These are phyloP conservation scores for Vinca major DNA, from an alignment of 305 asterid genomes.

Conservation along the genomic window DNA sequence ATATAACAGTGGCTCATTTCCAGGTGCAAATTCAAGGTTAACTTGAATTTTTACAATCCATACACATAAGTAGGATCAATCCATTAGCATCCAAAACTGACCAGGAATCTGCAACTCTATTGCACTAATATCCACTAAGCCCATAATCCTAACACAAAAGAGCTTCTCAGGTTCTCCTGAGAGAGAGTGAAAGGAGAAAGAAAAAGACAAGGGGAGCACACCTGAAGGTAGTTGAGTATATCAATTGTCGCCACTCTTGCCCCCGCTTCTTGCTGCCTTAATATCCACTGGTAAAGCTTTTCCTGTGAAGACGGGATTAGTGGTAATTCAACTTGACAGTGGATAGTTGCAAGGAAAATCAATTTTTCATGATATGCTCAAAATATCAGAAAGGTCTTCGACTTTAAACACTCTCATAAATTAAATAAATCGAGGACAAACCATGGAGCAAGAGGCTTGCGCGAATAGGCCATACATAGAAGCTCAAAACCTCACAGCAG, in stretches of 20 bases:
- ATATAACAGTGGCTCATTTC: not conserved
- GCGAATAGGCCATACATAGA: not conserved
- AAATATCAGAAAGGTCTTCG: not conserved
- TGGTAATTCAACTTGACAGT: not conserved
- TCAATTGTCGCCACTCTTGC: conserved; percentile 60
- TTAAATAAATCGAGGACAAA: not conserved
- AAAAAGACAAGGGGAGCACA: conserved; percentile 12
- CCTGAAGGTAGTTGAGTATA: conserved; percentile 64
- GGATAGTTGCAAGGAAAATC: not conserved
- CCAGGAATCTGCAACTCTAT: not conserved
- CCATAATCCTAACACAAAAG: not conserved
- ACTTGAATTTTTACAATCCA: not conserved
- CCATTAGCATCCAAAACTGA: not conserved
- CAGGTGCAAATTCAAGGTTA: not conserved
- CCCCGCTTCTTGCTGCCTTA: conserved; percentile 92
- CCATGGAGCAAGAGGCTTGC: not conserved
- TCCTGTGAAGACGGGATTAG: conserved; percentile 31
- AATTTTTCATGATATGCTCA: not conserved
- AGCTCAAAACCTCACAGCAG: no score
- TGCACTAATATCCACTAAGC: not conserved
- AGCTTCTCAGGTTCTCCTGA: not conserved
- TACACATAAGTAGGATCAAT: not conserved
- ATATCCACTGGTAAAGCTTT: conserved; percentile 68
- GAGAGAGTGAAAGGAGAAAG: not conserved
- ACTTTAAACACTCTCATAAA: not conserved